Base-by-base conservation (phyloP, 2,329 filamentous ascomycete genomes). In the Chaetomiaceae sp. region DNA sequence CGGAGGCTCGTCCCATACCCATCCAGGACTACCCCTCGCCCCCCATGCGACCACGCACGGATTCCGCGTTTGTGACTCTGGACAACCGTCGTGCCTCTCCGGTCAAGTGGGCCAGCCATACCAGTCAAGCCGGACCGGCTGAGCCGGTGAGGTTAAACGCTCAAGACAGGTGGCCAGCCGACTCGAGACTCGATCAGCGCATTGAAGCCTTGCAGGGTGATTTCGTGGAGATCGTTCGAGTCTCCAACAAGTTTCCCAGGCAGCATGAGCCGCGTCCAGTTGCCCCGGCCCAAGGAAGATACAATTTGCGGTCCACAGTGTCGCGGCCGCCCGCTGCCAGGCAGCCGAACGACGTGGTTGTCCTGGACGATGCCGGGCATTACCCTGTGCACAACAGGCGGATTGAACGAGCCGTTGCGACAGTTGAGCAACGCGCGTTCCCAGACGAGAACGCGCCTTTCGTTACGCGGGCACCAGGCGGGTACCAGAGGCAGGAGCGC, bases 201-300 rank as follows among this genome's bases (percentile, higher is more conserved):
- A 42, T 50, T 14, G 47, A 56, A 14, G 36, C 38, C 12, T 22
- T 46, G 22, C 44, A 35, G 18, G 40, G 32, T 20, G 49, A 56
- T 29, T 48, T 45, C 30, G 48, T 45, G 3, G 48, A 58, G 14
- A 52, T 58, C 30, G 52, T 58, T 15, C 49, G 54, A 29, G 55
- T 59, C 9, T 48, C 52, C 8, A 54, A 57, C 42, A 56, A 52
- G 34, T 59, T 59, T 30, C 57, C 57, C 4, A 51, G 49, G 26
- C 56, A 48, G 20, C 42, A 59, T 38, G 55, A 52, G 34, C 47
- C 52, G 9, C 48, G 35, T 4, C 47, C 47, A 3, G n/a, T 38
- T 20, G 35, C 42, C 8, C 14, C 27, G 15, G 42, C 41, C 33
- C 19, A 26, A 6, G 35, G 19, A 30, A 24, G 38, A 7, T 48